phyloP scores from a whole-genome alignment of 2,329 filamentous ascomycete genomes.

The Metarhizium anisopliae region DNA sequence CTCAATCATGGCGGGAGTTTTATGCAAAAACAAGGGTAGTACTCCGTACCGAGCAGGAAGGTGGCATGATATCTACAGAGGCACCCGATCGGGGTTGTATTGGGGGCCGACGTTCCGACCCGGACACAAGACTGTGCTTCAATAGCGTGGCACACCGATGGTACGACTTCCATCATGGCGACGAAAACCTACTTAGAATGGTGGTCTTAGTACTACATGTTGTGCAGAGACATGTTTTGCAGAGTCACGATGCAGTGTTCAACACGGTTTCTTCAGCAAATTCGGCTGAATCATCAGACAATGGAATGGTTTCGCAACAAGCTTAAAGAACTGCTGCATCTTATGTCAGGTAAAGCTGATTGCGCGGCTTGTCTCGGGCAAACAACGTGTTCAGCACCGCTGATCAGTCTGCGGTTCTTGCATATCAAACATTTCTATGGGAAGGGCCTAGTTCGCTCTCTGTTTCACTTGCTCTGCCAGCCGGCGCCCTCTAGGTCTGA shows the following conservation, averaged over 20 bases:
- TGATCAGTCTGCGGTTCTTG: neutral
- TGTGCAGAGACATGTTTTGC: no score
- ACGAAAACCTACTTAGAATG: no score
- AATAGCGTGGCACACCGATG: no score
- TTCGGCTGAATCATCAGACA: neutral
- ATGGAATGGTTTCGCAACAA: neutral
- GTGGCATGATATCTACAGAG: neutral
- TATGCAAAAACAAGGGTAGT: neutral
- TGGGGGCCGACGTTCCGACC: no score
- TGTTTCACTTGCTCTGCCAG: no score
- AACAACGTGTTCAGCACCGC: neutral
- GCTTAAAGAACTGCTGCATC: neutral
- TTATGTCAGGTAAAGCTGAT: neutral
- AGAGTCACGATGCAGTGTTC: neutral
- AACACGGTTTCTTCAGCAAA: neutral
- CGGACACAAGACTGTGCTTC: no score
- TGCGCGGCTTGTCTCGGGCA: neutral
- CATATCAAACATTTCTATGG: neutral
- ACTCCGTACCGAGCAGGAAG: no score
- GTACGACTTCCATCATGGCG: no score
- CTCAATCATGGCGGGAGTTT: neutral
- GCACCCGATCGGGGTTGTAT: no score
- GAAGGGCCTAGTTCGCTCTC: no score
- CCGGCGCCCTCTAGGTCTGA: no score
- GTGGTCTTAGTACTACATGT: neutral